Percentiles rank a stretch among this genome's conserved stretches.
These are phyloP conservation scores for Dendrocalamus sinicus DNA, from an alignment of 176 grass and related monocot genomes.

Conservation along the genomic window DNA sequence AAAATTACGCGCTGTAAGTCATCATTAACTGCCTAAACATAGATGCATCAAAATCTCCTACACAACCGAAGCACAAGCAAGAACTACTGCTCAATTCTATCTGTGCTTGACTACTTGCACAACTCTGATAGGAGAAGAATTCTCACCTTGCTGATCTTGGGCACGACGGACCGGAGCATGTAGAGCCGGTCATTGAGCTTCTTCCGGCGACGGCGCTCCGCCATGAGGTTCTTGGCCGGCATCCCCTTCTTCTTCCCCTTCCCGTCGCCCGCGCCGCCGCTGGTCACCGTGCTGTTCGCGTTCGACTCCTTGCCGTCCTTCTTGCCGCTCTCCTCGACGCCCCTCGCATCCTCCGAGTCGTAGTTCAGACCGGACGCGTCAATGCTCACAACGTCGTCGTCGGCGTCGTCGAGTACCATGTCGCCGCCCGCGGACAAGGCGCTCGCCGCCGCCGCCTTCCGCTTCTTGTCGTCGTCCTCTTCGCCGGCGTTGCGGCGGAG, in stretches of 20 bases:
- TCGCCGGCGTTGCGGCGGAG: constrained; percentile 77
- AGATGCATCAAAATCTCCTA: constrained; percentile 8
- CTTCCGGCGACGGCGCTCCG: constrained; percentile 92
- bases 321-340: constrained; percentile 64
- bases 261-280: constrained; percentile 52
- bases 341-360: constrained; percentile 76
- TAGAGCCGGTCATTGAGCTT: constrained; percentile 99
- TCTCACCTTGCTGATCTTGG: constrained; percentile 99
- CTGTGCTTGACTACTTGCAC: not conserved
- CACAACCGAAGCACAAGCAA: not conserved
- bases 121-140: constrained; percentile 22
- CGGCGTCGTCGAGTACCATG: constrained; percentile 54
- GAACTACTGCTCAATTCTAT: not conserved
- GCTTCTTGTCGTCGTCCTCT: constrained; percentile 72
- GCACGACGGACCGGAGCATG: constrained; percentile 97
- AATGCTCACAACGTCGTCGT: constrained; percentile 75
- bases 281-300: constrained; percentile 77
- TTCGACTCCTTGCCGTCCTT: constrained; percentile 73
- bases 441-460: constrained; percentile 47
- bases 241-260: constrained; percentile 95
- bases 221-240: constrained; percentile 98
- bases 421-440: constrained; percentile 43
- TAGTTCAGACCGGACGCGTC: constrained; percentile 89
- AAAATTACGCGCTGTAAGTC: not conserved
- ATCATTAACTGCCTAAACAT: not conserved